Evolutionary conservation across 1,139 yeast species (phyloP), one percentile per base, ranked within the genome.

Genomic region (Hemisphaericaspora subhashii): DNA sequence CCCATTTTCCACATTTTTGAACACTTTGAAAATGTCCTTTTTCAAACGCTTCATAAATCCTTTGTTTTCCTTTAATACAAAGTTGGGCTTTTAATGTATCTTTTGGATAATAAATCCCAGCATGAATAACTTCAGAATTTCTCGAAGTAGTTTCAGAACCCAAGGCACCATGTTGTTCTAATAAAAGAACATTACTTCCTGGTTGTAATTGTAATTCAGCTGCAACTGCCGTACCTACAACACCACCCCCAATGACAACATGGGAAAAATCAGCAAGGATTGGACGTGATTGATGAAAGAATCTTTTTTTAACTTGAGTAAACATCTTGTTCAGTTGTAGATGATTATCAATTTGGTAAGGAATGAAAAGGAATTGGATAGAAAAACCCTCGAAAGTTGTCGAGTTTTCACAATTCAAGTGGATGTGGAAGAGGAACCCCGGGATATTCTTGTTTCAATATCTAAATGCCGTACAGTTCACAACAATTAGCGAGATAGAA

Each of bases 41-140:
- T 5, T 25, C 12, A 10, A 15, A 27, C 10, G 65, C 67, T 11
- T 55, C 52, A 54, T 88, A 89, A 13, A 89, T 69, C 58, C 81
- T 62, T 16, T 78, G 58, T 51, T 86, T 88, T 0, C 97, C 97
- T 29, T 72, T 71, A 24, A 89, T 70, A 51, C 96, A 89, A 31
- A 89, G 62, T 49, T 69, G 64, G 1, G 87, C 79, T 54, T 87
- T 83, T 41, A 89, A 64, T 3, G 85, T 74, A 41, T 77, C 77
- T 10, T 66, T 64, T 0, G 96, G 95, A 53, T 86, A 85, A 57
- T 89, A 89, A 7, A 89, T 54, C 0, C 96, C 97, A 0, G 96
- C 96, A 60, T 89, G 97, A 25, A 89, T 83, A 22, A 89, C 97
- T 53, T 89, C 97, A 2, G 95, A 86, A 65, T 89, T 89, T 37